Evolutionary conservation across 768 basidiomycete genomes (phyloP), one percentile per base, ranked within the genome.

Genomic region (Serendipita vermifera): DNA sequence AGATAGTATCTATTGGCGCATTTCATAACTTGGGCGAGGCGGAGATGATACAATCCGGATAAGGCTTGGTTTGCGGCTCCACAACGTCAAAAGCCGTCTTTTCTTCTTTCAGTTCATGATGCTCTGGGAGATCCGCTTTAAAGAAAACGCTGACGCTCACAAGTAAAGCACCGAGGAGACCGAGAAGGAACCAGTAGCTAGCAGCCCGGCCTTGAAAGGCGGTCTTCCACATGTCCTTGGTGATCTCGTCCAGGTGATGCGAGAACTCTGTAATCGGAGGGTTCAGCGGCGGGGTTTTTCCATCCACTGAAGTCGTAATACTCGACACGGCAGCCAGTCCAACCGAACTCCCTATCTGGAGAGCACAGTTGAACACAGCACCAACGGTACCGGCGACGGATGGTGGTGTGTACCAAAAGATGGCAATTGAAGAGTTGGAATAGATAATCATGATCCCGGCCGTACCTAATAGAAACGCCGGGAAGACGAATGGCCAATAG

Each of bases 401-500:
- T 15, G 59, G 59, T 14, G 59, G 59, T 22, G 59, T 57, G 56
- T 14, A 55, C 7, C 32, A 13, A 24, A 58, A 54, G 33, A 58
- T 38, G 1, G 53, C 57, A 17, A 55, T 58, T 15, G 46, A 51
- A 15, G 22, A 9, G 3, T 22, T 51, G 9, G 24, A 20, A 31
- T 27, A 26, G 0, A 51, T n/a, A 29, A 51, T 26, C 46, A 24
- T 22, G 24, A 51, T 51, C 46, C 59, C 59, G 2, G 48, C 32
- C 2, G 59, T 55, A 29, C 59, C 59, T 24, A 60, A 26, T 24
- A 35, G 15, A 26, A 60, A 59, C 20, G 58, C 59, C 24, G 59
- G 59, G 39, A 60, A 58, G 38, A 39, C 46, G 51, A 60, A 15
- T 1, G 14, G 38, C 59, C 59, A 60, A 53, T 60, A 60, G 3